A percentile compares a stretch with the other conserved stretches of the same genome.
These are phyloP conservation scores for Saprolegnia diclina DNA, from an alignment of 352 stramenopile genomes.

Conservation along the genomic window DNA sequence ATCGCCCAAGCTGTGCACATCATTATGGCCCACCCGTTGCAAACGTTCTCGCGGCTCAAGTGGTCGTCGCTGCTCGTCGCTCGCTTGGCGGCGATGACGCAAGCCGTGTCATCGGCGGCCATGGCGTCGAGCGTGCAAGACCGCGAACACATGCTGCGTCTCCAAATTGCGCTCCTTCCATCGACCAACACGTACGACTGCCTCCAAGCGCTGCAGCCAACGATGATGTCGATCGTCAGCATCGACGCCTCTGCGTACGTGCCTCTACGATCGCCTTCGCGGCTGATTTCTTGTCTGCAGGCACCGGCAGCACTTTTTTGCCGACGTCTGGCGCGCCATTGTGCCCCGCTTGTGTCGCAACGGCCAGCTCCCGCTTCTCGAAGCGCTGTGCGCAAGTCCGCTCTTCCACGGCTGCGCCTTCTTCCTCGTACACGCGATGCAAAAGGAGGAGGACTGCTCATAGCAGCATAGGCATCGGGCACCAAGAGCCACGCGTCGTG, in stretches of 20 bases:
- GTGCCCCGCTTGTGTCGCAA: constrained; percentile 35
- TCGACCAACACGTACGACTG: constrained; percentile 39
- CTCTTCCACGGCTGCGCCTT: constrained; percentile 34
- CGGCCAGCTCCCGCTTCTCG: constrained; percentile 46
- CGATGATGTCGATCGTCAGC: constrained; percentile 54
- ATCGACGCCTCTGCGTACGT: constrained; percentile 58
- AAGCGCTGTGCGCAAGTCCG: constrained; percentile 43
- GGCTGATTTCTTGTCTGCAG: constrained; percentile 24
- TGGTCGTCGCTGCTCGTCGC: constrained; percentile 41
- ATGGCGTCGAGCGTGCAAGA: constrained; percentile 46
- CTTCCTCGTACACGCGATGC: background rate
- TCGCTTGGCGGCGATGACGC: constrained; percentile 31
- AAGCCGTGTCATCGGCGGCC: constrained; percentile 38
- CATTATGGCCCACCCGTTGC: constrained; percentile 59
- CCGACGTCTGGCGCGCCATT: constrained; percentile 42
- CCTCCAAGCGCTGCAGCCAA: constrained; percentile 40
- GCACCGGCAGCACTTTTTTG: constrained; percentile 43
- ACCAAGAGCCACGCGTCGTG: background rate
- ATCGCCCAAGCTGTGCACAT: constrained; percentile 61
- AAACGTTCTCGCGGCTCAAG: constrained; percentile 45
- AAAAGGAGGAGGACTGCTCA: background rate
- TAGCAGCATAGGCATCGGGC: background rate
- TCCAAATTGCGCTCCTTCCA: constrained; percentile 53
- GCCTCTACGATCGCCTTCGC: background rate
- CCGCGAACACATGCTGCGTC: constrained; percentile 51